A percentile compares a stretch with the other conserved stretches of the same genome.
These are phyloP conservation scores for Arabis alpina DNA, from an alignment of 345 rosid genomes.

Conservation along the genomic window DNA sequence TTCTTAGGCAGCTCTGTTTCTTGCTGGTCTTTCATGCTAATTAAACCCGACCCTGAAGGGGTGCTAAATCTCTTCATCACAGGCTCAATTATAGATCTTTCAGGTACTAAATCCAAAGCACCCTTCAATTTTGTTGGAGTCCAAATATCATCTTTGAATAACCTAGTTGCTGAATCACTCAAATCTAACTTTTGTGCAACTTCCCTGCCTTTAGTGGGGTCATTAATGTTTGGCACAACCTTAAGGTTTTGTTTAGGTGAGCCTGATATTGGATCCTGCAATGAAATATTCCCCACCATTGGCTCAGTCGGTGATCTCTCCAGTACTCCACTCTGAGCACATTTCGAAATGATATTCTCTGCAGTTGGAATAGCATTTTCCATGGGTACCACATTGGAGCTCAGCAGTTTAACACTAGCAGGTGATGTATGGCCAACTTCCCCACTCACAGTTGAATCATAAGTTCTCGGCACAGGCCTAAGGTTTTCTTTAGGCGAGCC, in stretches of 20 bases:
- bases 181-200: constrained; percentile 28
- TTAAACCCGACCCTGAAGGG: constrained; percentile 36
- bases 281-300: constrained; percentile 16
- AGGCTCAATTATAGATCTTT: constrained; percentile 33
- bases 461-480: constrained; percentile 28
- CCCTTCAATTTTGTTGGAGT: constrained; percentile 22
- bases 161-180: constrained; percentile 38
- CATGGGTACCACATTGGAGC: constrained; percentile 31
- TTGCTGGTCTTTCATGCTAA: constrained; percentile 41
- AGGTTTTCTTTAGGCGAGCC: constrained; percentile 31
- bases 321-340: constrained; percentile 8
- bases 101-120: constrained; percentile 40
- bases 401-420: constrained; percentile 12
- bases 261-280: constrained; percentile 27
- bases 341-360: constrained; percentile 17
- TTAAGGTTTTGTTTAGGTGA: constrained; percentile 33
- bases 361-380: constrained; percentile 18
- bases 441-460: constrained; percentile 29
- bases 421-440: constrained; percentile 37
- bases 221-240: constrained; percentile 27
- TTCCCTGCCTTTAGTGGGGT: constrained; percentile 23
- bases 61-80: constrained; percentile 39
- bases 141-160: constrained; percentile 36
- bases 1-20: constrained; percentile 46
- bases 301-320: constrained; percentile 29